Evolutionary conservation across 805 yeast genomes (phyloP).

Genomic region (Kodamaea neixiangensis): DNA sequence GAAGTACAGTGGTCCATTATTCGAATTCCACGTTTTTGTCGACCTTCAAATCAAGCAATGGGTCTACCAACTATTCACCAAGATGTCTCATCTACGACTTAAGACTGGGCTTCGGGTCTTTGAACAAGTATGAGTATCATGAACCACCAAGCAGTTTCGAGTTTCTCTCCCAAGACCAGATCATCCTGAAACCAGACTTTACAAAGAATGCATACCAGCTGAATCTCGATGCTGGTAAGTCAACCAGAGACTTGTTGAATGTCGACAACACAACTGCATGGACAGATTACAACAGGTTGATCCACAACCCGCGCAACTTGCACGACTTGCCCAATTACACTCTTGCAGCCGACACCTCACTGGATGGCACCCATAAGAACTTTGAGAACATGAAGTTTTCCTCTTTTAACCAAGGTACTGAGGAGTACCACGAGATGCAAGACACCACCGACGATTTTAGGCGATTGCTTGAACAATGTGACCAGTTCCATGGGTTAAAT

Average conservation of each 20-base stretch:
- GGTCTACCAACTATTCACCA: conserved; percentile 65
- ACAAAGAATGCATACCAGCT: conserved; percentile 61
- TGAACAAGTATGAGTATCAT: conserved; percentile 55
- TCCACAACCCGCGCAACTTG: conserved; percentile 62
- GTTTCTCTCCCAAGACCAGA: conserved; percentile 9
- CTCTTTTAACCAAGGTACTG: conserved; percentile 55
- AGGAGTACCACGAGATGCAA: conserved; percentile 50
- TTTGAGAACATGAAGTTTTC: conserved; percentile 44
- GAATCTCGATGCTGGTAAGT: conserved; percentile 51
- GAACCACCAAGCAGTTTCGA: conserved; percentile 15
- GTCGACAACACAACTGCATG: conserved; percentile 57
- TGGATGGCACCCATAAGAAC: conserved; percentile 25
- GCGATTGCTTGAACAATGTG: conserved; percentile 70
- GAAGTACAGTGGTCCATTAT: conserved; percentile 46
- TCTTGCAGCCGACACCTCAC: conserved; percentile 4
- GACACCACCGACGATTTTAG: conserved; percentile 57
- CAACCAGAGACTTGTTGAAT: conserved; percentile 28
- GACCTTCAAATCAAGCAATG: conserved; percentile 19
- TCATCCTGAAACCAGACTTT: conserved; percentile 20
- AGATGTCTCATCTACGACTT: conserved; percentile 81
- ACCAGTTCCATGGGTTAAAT: conserved; percentile 70
- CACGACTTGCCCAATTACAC: conserved; percentile 50
- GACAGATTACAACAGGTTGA: conserved; percentile 76
- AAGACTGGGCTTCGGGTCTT: conserved; percentile 72
- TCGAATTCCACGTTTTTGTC: conserved; percentile 43